Percentiles rank a stretch among this genome's conserved stretches.
phyloP scores from a whole-genome alignment of 208 protist species.

The Strigomonas culicis region DNA sequence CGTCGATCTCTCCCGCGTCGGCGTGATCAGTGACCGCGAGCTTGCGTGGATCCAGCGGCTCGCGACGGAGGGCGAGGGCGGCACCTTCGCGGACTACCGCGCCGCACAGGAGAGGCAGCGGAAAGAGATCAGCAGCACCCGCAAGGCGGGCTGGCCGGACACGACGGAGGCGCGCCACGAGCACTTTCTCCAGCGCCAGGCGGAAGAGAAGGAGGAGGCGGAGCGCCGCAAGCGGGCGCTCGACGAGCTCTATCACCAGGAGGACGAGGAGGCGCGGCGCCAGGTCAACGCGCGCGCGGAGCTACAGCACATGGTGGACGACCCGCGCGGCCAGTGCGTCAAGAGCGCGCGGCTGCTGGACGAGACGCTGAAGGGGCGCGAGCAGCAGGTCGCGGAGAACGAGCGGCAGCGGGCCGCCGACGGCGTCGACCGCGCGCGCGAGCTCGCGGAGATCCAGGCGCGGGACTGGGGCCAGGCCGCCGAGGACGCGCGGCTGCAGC shows the following conservation, averaged over 20 bases:
- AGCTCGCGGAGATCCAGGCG: conserved; percentile 32
- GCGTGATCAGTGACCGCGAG: conserved; percentile 71
- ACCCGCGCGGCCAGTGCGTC: conserved; percentile 67
- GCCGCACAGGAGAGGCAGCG: conserved; percentile 25
- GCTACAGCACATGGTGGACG: conserved; percentile 55
- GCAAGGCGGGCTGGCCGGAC: conserved; percentile 57
- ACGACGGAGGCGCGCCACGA: conserved; percentile 64
- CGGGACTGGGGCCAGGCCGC: conserved; percentile 41
- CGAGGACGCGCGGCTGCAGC: conserved; percentile 43
- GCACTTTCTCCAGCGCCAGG: conserved; percentile 38
- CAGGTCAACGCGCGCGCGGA: conserved; percentile 39
- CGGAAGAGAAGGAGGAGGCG: conserved; percentile 44
- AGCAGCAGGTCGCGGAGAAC: conserved; percentile 68
- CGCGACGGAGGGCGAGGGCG: conserved; percentile 22
- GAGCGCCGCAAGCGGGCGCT: conserved; percentile 49
- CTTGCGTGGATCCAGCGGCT: conserved; percentile 61
- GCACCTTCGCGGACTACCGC: conserved; percentile 14
- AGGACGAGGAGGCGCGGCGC: conserved; percentile 57
- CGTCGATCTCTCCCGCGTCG: conserved; percentile 42
- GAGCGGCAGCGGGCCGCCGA: conserved; percentile 28
- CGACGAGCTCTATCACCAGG: conserved; percentile 49
- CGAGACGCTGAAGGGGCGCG: conserved; percentile 57
- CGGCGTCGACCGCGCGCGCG: conserved; percentile 18
- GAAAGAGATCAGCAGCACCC: conserved; percentile 38
- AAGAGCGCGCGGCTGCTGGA: conserved; percentile 55